A percentile compares a stretch with the other conserved stretches of the same genome.
phyloP scores from a whole-genome alignment of 768 basidiomycete species.

The Goffeauzyma gilvescens region DNA sequence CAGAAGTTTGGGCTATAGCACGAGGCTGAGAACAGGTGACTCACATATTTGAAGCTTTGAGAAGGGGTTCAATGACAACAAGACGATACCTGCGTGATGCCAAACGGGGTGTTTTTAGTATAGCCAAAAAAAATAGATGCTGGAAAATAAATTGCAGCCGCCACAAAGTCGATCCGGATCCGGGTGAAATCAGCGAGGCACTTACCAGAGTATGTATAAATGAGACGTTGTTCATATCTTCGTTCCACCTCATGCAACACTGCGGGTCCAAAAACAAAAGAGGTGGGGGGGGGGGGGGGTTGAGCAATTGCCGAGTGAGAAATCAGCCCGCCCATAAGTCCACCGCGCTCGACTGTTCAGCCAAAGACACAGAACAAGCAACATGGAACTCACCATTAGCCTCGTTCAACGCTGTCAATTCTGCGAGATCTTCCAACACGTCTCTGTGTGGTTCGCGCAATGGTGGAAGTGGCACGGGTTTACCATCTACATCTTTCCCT shows the following conservation, averaged over 20 bases:
- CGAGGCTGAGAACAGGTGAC: slow-evolving; percentile 1
- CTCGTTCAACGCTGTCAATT: slow-evolving; percentile 92
- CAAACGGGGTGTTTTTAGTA: background rate
- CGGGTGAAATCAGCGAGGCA: slow-evolving; percentile 41
- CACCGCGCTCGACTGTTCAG: background rate
- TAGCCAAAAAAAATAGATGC: background rate
- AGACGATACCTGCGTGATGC: slow-evolving; percentile 1
- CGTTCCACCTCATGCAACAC: slow-evolving; percentile 93
- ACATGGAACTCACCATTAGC: slow-evolving; percentile 52
- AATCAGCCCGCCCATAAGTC: background rate
- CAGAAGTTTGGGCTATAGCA: background rate
- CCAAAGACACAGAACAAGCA: background rate
- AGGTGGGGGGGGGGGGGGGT: background rate
- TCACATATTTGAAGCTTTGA: slow-evolving; percentile 74
- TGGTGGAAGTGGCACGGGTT: slow-evolving; percentile 61
- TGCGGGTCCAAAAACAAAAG: slow-evolving; percentile 26
- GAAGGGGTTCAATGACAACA: slow-evolving; percentile 94
- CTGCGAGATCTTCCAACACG: slow-evolving; percentile 87
- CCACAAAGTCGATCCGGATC: background rate
- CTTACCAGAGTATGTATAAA: slow-evolving; percentile 97
- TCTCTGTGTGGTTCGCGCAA: slow-evolving; percentile 95
- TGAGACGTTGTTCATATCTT: slow-evolving; percentile 89
- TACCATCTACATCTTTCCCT: slow-evolving; percentile 42
- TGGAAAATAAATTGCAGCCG: background rate
- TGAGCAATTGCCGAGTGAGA: background rate